Evolutionary conservation across 352 stramenopile genomes (phyloP).

Genomic region (Aphanomyces astaci): DNA sequence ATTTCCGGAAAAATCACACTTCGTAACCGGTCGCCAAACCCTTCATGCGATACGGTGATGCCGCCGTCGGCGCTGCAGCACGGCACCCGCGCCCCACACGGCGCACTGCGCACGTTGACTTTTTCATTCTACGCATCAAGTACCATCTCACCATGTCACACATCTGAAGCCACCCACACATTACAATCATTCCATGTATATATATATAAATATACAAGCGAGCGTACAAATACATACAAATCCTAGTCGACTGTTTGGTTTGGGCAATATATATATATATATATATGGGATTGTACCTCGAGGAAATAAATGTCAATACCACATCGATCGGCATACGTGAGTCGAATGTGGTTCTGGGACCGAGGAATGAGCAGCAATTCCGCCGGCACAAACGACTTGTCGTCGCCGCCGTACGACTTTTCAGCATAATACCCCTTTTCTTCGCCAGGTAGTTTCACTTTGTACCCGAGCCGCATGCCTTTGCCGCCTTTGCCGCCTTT

Average conservation of each 20-base stretch:
- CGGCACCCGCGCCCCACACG: slow-evolving; percentile 62
- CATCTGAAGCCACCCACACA: too few relatives aligned
- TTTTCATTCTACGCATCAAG: slow-evolving; percentile 71
- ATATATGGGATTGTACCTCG: slow-evolving; percentile 47
- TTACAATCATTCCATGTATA: too few relatives aligned
- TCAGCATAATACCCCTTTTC: slow-evolving; percentile 80
- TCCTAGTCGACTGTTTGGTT: too few relatives aligned
- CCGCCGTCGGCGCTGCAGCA: slow-evolving; percentile 69
- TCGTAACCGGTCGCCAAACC: slow-evolving; percentile 77
- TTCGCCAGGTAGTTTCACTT: slow-evolving; percentile 78
- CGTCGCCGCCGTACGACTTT: slow-evolving; percentile 74
- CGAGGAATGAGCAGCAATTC: slow-evolving; percentile 78
- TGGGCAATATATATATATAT: too few relatives aligned
- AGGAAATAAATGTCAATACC: slow-evolving; percentile 89
- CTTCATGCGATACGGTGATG: slow-evolving; percentile 53
- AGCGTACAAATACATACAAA: too few relatives aligned
- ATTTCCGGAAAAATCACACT: slow-evolving; percentile 74
- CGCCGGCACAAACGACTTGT: slow-evolving; percentile 78
- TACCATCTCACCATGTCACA: too few relatives aligned
- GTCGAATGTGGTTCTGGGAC: slow-evolving; percentile 73
- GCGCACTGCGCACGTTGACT: slow-evolving; percentile 78
- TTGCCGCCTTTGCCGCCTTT: slow-evolving; percentile 61
- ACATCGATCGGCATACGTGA: slow-evolving; percentile 77
- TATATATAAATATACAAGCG: too few relatives aligned
- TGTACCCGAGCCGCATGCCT: slow-evolving; percentile 82